Base-by-base conservation (phyloP, 495 filamentous ascomycete genomes). In the Peziza echinospora region DNA sequence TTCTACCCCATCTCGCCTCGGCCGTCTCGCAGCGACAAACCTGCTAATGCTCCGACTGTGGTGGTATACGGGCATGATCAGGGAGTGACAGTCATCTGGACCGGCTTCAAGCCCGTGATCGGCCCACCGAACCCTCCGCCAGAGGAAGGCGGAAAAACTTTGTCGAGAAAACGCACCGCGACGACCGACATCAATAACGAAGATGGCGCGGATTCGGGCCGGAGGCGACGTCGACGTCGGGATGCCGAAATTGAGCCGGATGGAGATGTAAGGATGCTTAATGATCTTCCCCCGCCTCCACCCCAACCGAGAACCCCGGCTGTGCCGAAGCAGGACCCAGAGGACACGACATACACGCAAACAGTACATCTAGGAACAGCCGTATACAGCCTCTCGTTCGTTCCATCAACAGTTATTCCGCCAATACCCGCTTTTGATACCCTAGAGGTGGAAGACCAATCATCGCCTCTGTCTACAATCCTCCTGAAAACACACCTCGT, bases 61-160 rank as follows among this genome's bases (percentile, higher is more conserved):
- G 66, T 78, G 42, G 45, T 79, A 13, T 78, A 77, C 52, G 76
- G 71, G 34, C 68, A 77, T 48, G 71, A 75, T 21, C 67, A 66
- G 47, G 76, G 76, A 11, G 21, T 80, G 22, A 67, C 68, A 43
- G 59, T 78, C 22, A 43, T 77, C 24, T 80, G 76, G 76, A 61
- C 68, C 57, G 76, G 75, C 41, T 76, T 76, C 5, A 64, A 56
- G 21, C 61, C 63, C 9, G 65, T 71, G 25, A 64, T 67, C 24
- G 50, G 56, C 24, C 37, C 53, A 44, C 21, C 58, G 62, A 41
- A 19, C 43, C 23, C 26, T 52, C 52, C 6, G 53, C 30, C 30
- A 7, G 30, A 37, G 3, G 13, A 13, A 17, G 19, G 19, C 30
- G 19, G 30, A 3, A 11, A 17, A 37, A 37, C 19, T 13, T 17